phyloP scores from a whole-genome alignment of 305 asterid genomes.

The Solanum aculeatissimum region DNA sequence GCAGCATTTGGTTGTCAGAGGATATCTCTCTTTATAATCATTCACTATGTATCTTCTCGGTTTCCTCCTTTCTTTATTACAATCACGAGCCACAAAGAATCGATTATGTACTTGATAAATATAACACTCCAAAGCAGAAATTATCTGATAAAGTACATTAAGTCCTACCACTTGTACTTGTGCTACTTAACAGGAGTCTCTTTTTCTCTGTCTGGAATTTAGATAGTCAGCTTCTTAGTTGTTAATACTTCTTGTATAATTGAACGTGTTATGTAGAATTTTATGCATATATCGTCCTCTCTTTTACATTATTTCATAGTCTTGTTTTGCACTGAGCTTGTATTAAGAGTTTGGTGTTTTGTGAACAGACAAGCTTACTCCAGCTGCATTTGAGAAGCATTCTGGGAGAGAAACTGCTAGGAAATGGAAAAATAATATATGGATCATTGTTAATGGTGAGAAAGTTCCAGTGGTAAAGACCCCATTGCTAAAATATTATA shows the following conservation, averaged over 20 bases:
- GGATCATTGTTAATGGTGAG: constrained; percentile 37
- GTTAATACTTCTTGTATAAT: background rate
- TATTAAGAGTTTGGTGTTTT: background rate
- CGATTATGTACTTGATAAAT: background rate
- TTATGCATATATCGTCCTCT: background rate
- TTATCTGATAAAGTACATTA: background rate
- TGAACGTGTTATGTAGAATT: background rate
- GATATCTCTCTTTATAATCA: background rate
- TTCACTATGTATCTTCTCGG: background rate
- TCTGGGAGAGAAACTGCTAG: constrained; percentile 44
- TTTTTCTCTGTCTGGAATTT: background rate
- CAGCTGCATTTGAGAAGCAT: constrained; percentile 49
- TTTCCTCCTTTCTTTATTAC: background rate
- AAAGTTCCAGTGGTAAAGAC: constrained; percentile 39
- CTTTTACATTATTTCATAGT: background rate
- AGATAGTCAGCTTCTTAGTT: background rate
- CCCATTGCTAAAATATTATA: constrained; percentile 35
- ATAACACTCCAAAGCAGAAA: background rate
- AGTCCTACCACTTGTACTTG: background rate
- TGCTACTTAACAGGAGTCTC: background rate
- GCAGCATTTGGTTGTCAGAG: background rate
- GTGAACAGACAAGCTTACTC: constrained; percentile 33
- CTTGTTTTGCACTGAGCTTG: background rate
- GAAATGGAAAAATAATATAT: constrained; percentile 45
- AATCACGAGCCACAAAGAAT: background rate